These are phyloP conservation scores for Bipolaris sorokiniana DNA, from an alignment of 2,329 filamentous ascomycete genomes.

Conservation along the genomic window DNA sequence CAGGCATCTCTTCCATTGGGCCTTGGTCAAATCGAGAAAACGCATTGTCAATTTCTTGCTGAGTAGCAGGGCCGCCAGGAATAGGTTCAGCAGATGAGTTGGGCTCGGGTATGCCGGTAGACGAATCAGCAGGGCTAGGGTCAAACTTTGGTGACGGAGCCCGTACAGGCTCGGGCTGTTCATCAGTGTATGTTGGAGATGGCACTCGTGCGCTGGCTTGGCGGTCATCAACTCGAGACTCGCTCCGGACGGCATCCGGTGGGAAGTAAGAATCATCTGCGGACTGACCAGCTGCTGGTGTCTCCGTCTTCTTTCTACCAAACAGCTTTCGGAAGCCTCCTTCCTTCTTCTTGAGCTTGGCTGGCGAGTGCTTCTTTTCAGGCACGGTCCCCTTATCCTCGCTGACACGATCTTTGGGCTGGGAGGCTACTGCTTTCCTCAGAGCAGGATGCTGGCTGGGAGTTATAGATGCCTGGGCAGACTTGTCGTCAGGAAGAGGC, in stretches of 20 bases:
- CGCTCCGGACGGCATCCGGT: constrained; percentile 31
- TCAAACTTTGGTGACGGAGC: constrained; percentile 33
- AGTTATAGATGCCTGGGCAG: constrained; percentile 22
- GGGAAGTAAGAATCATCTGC: constrained; percentile 29
- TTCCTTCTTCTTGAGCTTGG: constrained; percentile 48
- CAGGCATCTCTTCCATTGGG: constrained; percentile 83
- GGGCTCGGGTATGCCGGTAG: constrained; percentile 24
- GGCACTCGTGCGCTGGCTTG: constrained; percentile 31
- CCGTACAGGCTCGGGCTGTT: constrained; percentile 29
- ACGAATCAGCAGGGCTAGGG: constrained; percentile 34
- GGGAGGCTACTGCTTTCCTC: constrained; percentile 36
- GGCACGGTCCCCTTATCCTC: constrained; percentile 26
- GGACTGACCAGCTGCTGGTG: constrained; percentile 18
- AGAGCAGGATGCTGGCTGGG: constrained; percentile 53
- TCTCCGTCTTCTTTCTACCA: constrained; percentile 47
- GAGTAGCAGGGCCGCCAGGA: constrained; percentile 67
- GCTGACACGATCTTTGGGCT: constrained; percentile 23
- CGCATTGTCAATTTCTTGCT: constrained; percentile 64
- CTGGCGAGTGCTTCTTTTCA: constrained; percentile 40
- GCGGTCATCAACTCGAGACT: constrained; percentile 34
- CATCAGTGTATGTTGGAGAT: constrained; percentile 30
- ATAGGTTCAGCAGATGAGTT: constrained; percentile 57
- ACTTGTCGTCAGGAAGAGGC: constrained; percentile 41
- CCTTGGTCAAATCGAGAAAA: constrained; percentile 84
- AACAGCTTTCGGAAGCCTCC: constrained; percentile 51